Evolutionary conservation across 1,284 basidiomycete genomes (phyloP), one percentile per base, ranked within the genome.

Genomic region (Inonotus hispidus): DNA sequence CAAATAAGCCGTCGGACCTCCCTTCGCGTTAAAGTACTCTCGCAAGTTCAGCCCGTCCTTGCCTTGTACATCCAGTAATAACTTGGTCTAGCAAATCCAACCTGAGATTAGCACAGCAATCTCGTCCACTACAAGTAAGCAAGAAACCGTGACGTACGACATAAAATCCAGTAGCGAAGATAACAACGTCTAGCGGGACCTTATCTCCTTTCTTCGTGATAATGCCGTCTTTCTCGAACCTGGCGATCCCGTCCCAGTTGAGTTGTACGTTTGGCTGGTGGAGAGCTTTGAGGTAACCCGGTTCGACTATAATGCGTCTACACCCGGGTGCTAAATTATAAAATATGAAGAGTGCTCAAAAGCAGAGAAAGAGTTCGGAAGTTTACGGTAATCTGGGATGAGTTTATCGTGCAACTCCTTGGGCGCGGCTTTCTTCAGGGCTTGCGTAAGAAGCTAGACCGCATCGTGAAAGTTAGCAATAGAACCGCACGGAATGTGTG

Each of bases 151-250:
- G n/a, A 47, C 56, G 37, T 29, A 61, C 61, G 21, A 50, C 27
- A n/a, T 45, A 35, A 52, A 77, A 82, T 1, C 80, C 81, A 10
- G 81, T 83, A 25, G 74, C 77, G 65, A 80, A 79, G 23, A 82
- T 75, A 59, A 82, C 77, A 19, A 79, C 74, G 66, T 82, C 80
- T 38, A 82, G 66, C n/a, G 77, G 73, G 27, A 82, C 64, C 25
- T 75, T 63, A 61, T 79, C 73, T 23, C 82, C 84, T 3, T 75
- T 78, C 64, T 77, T 74, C 27, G 83, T 72, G 61, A 74, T 71
- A 59, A 85, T 69, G 0, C 79, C 81, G 23, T 76, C 72, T 59
- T 77, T 73, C 1, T 75, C 74, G 45, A 82, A 66, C 35, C 68
- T 66, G 23, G 75, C 72, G 66, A 83, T 81, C 8, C 68, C 68